Conservation (phyloP, 106 monocot species). For the Acorus calamus region DNA sequence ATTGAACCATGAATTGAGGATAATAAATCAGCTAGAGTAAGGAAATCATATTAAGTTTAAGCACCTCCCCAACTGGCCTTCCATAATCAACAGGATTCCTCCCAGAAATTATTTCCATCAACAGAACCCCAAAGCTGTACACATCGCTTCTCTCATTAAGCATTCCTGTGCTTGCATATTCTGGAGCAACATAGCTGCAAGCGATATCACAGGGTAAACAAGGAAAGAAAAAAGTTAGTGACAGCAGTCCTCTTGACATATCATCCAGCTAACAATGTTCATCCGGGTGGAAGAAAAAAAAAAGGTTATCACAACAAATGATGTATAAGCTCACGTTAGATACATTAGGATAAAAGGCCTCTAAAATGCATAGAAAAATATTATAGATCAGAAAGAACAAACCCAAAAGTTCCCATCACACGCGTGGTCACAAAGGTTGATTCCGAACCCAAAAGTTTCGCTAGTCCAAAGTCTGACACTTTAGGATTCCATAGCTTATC, state of each 20-base stretch:
- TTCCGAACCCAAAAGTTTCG: conserved; percentile 70
- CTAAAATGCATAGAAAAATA: not conserved
- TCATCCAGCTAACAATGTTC: no score
- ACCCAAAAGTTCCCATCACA: conserved; percentile 99
- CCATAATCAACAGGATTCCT: conserved; percentile 50
- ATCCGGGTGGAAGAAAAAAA: no score
- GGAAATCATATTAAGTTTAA: not conserved
- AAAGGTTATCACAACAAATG: no score
- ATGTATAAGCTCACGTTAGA: no score
- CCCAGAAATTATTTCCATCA: conserved; percentile 50
- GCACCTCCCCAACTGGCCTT: conserved; percentile 38
- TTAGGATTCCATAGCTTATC: conserved; percentile 86
- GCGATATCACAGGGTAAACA: not conserved
- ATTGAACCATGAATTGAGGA: not conserved
- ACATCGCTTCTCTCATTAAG: conserved; percentile 53
- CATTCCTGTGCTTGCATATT: conserved; percentile 72
- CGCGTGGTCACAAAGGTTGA: conserved; percentile 82
- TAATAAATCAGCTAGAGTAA: not conserved
- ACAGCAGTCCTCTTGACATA: not conserved
- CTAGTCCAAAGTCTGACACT: conserved; percentile 92
- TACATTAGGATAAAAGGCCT: no score
- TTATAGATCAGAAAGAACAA: conserved; percentile 6
- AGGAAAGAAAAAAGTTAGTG: not conserved
- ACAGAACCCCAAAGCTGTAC: conserved; percentile 49
- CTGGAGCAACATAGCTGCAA: conserved; percentile 70